Evolutionary conservation across 352 stramenopile genomes (phyloP).

Genomic region (Elongisporangium anandrum): DNA sequence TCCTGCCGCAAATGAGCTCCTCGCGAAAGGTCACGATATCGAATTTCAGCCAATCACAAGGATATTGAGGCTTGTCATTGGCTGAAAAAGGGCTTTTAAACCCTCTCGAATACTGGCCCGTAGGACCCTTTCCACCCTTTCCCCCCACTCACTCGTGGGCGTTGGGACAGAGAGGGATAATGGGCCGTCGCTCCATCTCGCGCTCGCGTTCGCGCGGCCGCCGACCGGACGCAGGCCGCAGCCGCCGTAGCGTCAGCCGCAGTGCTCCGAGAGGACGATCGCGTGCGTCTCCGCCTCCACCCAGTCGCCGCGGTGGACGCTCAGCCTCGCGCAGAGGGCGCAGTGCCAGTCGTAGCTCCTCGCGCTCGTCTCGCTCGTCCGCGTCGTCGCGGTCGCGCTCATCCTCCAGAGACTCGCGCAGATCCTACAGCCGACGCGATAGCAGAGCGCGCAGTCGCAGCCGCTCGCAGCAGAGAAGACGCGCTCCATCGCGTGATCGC

Average conservation of each 20-base stretch:
- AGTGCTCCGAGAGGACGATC: background rate
- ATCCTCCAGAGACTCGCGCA: background rate
- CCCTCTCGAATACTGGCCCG: conserved; percentile 13
- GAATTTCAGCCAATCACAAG: background rate
- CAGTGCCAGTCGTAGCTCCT: conserved; percentile 3
- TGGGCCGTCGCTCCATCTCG: conserved; percentile 3
- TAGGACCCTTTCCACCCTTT: background rate
- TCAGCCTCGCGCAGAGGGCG: conserved; percentile 1
- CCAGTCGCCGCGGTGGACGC: background rate
- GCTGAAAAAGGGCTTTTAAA: conserved; percentile 2
- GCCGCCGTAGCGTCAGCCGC: background rate
- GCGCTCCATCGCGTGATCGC: background rate
- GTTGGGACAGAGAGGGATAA: background rate
- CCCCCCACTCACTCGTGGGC: background rate
- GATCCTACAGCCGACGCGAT: background rate
- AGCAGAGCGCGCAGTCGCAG: conserved; percentile 7
- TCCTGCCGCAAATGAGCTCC: background rate
- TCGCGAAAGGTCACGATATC: background rate
- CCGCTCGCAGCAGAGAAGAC: background rate
- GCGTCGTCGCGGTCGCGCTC: conserved; percentile 4
- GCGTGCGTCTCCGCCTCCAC: conserved; percentile 1
- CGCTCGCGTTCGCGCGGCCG: background rate
- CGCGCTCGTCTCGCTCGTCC: conserved; percentile 8
- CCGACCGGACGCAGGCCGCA: background rate
- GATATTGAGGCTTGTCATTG: background rate